Evolutionary conservation across 192 early-diverging fungal species (phyloP), one percentile per base, ranked within the genome.

Genomic region (Diversispora epigaea): DNA sequence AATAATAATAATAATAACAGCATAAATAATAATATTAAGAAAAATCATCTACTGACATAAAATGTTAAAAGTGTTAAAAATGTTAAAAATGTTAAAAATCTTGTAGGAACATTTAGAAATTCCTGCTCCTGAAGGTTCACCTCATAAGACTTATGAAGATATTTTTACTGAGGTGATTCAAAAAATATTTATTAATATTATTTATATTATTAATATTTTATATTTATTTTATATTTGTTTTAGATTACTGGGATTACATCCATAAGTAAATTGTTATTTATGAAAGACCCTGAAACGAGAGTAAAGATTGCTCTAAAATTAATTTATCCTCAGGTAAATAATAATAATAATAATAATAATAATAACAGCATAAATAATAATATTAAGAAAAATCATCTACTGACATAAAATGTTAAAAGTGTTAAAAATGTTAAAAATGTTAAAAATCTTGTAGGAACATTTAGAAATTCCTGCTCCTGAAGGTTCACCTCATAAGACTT

Each of bases 261-360:
- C 4, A 21, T 72, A 0, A 56, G 10, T 15, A 72, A 22, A 60
- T 45, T 72, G 19, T 6, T 72, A 12, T 57, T 60, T 11, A 72
- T 72, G 14, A 72, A 12, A 47, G 21, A 72, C 60, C 70, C 41
- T 2, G 10, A 12, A 5, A 11, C 12, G 8, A 72, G 45, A 72
- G 14, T 45, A 43, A 21, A 52, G 7, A n/a, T 60, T 1, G 0
- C 22, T 25, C 39, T 60, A 8, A 49, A 46, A 45, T 19, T 72
- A 60, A 2, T 72, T 0, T 72, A 46, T 72, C 55, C 70, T 6
- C 44, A 61, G 43, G 70, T 72, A 72, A 45, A 15, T 9, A 40
- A 9, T n/a, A 22, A 4, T n/a, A n/a, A n/a, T n/a, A n/a, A n/a
- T n/a, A n/a, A n/a, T n/a, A n/a, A n/a, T n/a, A n/a, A n/a, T n/a